Conservation (phyloP, 169 alveolate genomes). For the Eimeria praecox region DNA sequence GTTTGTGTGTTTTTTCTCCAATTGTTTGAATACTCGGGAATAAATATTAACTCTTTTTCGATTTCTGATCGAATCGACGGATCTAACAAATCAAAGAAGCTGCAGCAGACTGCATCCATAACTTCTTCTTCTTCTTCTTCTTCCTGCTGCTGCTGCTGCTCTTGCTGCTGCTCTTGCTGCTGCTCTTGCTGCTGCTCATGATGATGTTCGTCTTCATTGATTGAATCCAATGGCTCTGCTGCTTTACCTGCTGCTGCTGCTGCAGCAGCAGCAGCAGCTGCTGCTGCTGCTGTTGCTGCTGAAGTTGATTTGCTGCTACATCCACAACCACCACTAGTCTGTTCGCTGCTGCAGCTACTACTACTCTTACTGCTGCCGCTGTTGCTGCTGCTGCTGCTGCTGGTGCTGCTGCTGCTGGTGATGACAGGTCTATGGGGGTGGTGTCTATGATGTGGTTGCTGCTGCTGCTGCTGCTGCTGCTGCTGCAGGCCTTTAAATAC, state of each 20-base stretch:
- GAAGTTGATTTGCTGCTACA: too few species aligned
- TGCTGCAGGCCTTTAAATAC: conserved; percentile 6
- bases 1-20: conserved; percentile 85
- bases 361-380: not conserved
- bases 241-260: too few species aligned
- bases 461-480: conserved; percentile 36
- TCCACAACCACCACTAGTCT: too few species aligned
- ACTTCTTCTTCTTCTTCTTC: conserved; percentile 77
- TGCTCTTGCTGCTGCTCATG: not conserved
- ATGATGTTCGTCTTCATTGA: too few species aligned
- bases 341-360: conserved; percentile 14
- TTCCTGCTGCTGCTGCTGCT: conserved; percentile 11
- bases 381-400: not conserved
- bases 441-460: not conserved
- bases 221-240: too few species aligned
- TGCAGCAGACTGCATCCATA: conserved; percentile 12
- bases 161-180: not conserved
- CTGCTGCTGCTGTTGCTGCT: too few species aligned
- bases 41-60: conserved; percentile 82
- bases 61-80: conserved; percentile 81
- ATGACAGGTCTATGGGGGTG: not conserved
- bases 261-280: too few species aligned
- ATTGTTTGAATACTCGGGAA: conserved; percentile 87
- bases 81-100: conserved; percentile 83
- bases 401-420: conserved; percentile 38